phyloP scores from a whole-genome alignment of 1,284 basidiomycete genomes.

The Puccinia brachypodii region DNA sequence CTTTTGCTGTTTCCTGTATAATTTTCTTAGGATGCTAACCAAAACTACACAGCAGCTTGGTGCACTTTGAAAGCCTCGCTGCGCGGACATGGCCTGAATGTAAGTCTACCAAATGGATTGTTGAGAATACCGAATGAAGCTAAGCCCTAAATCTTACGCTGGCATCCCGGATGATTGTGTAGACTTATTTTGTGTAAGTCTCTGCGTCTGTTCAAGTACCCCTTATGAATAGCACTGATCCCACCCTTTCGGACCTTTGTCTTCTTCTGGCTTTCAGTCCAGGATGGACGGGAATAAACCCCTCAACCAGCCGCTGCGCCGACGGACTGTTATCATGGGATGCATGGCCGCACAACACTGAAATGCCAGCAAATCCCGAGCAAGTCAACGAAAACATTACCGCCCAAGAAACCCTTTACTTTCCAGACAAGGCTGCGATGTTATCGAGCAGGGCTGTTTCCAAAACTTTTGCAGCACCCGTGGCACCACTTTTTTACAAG shows the following conservation, averaged over 20 bases:
- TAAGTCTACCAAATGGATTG: neutral
- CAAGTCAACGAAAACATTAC: slow-evolving; percentile 11
- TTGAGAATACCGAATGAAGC: neutral
- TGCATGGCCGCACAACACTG: slow-evolving; percentile 36
- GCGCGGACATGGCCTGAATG: slow-evolving; percentile 30
- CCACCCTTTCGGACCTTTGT: neutral
- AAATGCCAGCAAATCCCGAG: neutral
- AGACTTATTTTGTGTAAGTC: slow-evolving; percentile 38
- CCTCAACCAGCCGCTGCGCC: slow-evolving; percentile 14
- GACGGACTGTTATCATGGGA: slow-evolving; percentile 46
- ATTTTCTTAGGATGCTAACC: slow-evolving; percentile 24
- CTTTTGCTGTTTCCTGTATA: neutral
- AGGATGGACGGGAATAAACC: slow-evolving; percentile 40
- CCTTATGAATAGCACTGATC: neutral
- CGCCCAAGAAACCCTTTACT: slow-evolving; percentile 29
- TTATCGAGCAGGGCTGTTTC: slow-evolving; percentile 3
- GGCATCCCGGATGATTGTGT: neutral
- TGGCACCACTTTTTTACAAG: slow-evolving; percentile 39
- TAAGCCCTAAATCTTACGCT: neutral
- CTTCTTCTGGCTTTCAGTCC: neutral
- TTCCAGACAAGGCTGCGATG: slow-evolving; percentile 39
- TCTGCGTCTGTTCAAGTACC: neutral
- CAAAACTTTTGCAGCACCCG: slow-evolving; percentile 40
- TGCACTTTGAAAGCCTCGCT: slow-evolving; percentile 32
- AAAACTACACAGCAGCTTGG: slow-evolving; percentile 41